Base-by-base conservation (phyloP, 305 asterid genomes). In the Rubia peregrina region DNA sequence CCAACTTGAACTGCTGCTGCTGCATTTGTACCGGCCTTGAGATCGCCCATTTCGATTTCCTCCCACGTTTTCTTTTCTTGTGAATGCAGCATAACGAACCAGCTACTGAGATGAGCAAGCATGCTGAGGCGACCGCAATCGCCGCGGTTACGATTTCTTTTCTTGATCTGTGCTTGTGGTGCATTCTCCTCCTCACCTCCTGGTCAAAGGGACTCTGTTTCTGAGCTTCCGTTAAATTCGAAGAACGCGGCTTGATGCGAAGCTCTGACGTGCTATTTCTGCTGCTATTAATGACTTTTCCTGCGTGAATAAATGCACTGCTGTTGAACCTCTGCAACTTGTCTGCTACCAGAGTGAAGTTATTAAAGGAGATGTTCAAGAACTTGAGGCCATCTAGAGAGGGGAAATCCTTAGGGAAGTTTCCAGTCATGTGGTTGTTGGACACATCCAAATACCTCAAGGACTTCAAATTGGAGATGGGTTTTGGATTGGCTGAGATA, bases 311-410 rank as follows among this genome's bases (percentile, higher is more conserved):
- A 30, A 93, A 93, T 69, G 95, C 83, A 1, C 90, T 76, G 12
- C 56, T 17, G 14, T 87, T 87, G 53, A 87, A 90, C 74, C 60
- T 85, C 9, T 61, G 60, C 7, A 71, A 56, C 42, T 71, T 57
- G 60, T 84, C 76, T 5, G 79, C 59, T 7, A 77, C 77, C 14
- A 90, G 9, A 3, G 89, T 81, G 26, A 93, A 81, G 69, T 86
- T 83, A 56, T 93, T 93, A 80, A 75, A 86, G 22, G 97, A 93
- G 78, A 85, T 80, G 70, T 90, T 93, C 84, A 93, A 77, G 80
- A 82, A 89, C 7, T 73, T 74, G 42, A 90, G 82, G 41, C 73
- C 69, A 5, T 11, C 63, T 10, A 88, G 80, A 4, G 84, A 77
- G 11, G 95, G 94, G 7, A 92, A 84, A 81, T 93, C 95, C n/a